Percentiles rank a stretch among this genome's conserved stretches.
Evolutionary conservation across 202 grass and related monocot genomes (phyloP).

Genomic region (Elaeis oleifera): DNA sequence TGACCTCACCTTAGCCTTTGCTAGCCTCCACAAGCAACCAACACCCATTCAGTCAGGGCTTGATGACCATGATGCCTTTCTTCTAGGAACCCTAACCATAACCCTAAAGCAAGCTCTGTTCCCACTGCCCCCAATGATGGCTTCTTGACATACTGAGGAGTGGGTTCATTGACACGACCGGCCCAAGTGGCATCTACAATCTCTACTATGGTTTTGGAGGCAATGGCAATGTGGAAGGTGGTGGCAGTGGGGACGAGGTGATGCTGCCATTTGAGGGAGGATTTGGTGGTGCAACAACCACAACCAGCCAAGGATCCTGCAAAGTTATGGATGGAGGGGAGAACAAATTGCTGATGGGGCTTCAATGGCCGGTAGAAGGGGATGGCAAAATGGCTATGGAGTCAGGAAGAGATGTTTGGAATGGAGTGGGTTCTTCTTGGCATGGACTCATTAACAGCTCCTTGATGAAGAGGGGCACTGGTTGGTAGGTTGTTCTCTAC

Average conservation of each 20-base stretch:
- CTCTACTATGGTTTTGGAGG: conserved; percentile 1
- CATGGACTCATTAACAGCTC: conserved; percentile 12
- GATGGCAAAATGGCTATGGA: background rate
- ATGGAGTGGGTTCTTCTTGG: background rate
- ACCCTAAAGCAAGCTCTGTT: background rate
- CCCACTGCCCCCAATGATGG: background rate
- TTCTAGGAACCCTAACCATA: background rate
- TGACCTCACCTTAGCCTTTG: conserved; percentile 1
- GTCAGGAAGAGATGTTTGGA: background rate
- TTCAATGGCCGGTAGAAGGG: background rate
- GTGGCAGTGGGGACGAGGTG: background rate
- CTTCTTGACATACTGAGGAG: background rate
- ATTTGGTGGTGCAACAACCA: background rate
- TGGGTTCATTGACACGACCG: background rate
- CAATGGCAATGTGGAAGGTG: background rate
- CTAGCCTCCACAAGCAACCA: background rate
- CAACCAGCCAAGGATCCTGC: background rate
- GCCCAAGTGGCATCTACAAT: background rate
- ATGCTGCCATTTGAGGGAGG: background rate
- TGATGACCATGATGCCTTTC: background rate
- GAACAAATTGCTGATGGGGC: background rate
- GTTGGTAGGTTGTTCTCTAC: too few species aligned
- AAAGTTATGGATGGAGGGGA: background rate
- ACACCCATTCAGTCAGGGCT: background rate
- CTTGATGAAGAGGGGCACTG: conserved; percentile 4